These are phyloP conservation scores for Grosmannia serpens DNA, from an alignment of 2,329 filamentous ascomycete genomes.

Conservation along the genomic window DNA sequence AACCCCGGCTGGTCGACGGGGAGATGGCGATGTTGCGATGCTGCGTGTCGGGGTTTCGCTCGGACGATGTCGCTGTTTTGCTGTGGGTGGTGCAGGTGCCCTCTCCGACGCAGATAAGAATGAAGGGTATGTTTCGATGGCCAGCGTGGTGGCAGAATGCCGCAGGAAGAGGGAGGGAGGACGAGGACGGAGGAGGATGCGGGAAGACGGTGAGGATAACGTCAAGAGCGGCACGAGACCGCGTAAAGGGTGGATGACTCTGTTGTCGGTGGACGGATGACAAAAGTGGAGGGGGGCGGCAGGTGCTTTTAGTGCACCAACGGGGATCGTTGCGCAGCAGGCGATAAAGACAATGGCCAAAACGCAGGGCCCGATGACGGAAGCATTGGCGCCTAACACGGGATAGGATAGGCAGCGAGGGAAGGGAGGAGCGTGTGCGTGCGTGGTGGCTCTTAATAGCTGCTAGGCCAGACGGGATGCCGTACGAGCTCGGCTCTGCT, in stretches of 20 bases:
- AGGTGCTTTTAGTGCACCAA: neutral
- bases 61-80: neutral
- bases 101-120: neutral
- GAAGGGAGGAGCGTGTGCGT: no score
- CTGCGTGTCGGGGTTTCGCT: neutral
- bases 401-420: neutral
- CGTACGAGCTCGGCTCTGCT: no score
- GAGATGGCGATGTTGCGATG: neutral
- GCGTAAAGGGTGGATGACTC: neutral
- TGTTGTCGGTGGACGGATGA: slow-evolving; percentile 2
- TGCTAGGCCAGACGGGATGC: no score
- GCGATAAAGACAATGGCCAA: neutral
- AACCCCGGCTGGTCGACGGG: slow-evolving; percentile 5
- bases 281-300: slow-evolving; percentile 4
- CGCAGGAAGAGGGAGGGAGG: neutral
- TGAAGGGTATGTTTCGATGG: neutral
- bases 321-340: neutral
- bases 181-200: no score
- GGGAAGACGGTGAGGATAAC: neutral
- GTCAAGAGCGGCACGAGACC: slow-evolving; percentile 1
- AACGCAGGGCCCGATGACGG: slow-evolving; percentile 1
- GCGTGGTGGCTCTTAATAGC: no score
- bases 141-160: neutral
- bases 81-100: neutral
- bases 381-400: neutral